Base-by-base conservation (phyloP, 768 basidiomycete genomes). In the Hemileccinum impolitum region DNA sequence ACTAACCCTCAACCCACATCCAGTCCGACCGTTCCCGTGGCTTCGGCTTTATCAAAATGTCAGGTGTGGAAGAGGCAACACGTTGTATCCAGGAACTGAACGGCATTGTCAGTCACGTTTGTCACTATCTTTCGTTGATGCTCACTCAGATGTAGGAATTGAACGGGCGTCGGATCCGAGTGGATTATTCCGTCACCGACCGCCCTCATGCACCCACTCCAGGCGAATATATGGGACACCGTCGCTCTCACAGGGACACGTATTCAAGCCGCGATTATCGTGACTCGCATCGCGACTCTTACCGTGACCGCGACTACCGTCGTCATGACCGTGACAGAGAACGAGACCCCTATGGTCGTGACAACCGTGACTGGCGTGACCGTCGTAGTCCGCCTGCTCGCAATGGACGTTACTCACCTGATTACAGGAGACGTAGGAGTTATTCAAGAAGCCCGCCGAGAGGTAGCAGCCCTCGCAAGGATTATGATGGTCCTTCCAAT, bases 11-110 rank as follows among this genome's bases (percentile, higher is more conserved):
- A 38, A 59, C 51, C 61, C 51, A 50, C 1, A 23, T 43, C 39
- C 70, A 88, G 93, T 90, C 91, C 46, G 94, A 94, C 65, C 86
- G 95, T 48, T 97, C 95, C 45, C 89, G 95, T 53, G 96, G 95
- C 11, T 99, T 99, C 57, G 95, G 95, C 37, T 99, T 99, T 66
- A 94, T 99, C 70, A 86, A 85, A 56, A 97, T 99, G 94, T 78
- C 80, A 13, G 78, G 76, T 32, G 80, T 85, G n/a, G 90, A 93
- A 50, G 95, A 96, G 54, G 95, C 95, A 9, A 74, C 81, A 23
- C 75, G 85, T 26, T 94, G 90, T 70, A 88, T 99, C 60, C 81
- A 85, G 52, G 89, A 91, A 61, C 75, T 98, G 41, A 98, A 97
- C 64, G 96, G 96, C 35, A 70, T 94, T 41, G 92, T 94, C 68